Evolutionary conservation across 164 flowering plant genomes (phyloP).

Genomic region (Liriodendron chinense): DNA sequence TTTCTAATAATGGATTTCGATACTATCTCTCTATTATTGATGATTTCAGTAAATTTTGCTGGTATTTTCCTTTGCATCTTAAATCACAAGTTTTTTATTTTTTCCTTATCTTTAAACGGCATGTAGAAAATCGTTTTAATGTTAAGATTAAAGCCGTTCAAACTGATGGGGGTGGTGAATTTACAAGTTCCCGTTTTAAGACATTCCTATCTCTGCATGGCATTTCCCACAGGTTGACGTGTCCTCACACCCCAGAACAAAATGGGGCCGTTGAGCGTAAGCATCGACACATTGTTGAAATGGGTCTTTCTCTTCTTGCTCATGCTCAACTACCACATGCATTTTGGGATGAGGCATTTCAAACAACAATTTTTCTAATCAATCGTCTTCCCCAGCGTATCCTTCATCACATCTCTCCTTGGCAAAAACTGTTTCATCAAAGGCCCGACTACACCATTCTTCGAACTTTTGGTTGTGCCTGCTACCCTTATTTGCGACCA

Average conservation of each 20-base stretch:
- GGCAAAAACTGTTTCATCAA: neutral
- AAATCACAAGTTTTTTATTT: neutral
- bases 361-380: no score
- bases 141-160: neutral
- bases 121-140: neutral
- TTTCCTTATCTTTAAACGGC: neutral
- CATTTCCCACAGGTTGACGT: neutral
- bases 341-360: neutral
- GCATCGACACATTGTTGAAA: neutral
- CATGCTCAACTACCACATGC: neutral
- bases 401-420: neutral
- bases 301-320: neutral
- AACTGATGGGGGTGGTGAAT: neutral
- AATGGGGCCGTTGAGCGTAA: constrained; percentile 3
- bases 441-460: neutral
- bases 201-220: neutral
- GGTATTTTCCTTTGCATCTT: neutral
- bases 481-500: constrained; percentile 4
- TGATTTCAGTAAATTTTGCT: neutral
- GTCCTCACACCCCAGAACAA: constrained; percentile 1
- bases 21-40: constrained; percentile 4
- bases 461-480: constrained; percentile 1
- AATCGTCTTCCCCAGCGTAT: no score
- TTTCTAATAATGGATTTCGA: neutral
- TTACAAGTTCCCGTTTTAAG: neutral